Evolutionary conservation across 495 filamentous ascomycete species (phyloP).

Genomic region (Collariella sp.): DNA sequence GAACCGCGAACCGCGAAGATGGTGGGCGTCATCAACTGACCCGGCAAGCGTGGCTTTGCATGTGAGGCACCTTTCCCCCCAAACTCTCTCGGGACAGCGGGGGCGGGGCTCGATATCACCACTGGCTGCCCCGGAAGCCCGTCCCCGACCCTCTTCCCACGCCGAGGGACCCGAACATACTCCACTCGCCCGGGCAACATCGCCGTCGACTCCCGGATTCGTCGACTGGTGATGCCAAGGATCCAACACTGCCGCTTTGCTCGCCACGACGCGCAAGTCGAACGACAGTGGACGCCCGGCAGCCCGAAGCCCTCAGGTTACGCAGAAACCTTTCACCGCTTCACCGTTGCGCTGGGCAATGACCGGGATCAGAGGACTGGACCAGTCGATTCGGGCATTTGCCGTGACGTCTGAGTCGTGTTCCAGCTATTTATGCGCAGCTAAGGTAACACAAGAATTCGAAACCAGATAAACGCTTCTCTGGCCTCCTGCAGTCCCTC

Average conservation of each 20-base stretch:
- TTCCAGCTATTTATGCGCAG: background rate
- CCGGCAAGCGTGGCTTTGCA: no score
- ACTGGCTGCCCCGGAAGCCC: no score
- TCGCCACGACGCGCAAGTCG: conserved; percentile 1
- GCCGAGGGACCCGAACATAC: background rate
- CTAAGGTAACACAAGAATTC: background rate
- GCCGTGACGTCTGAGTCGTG: background rate
- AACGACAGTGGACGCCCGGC: background rate
- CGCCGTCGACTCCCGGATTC: background rate
- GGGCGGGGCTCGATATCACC: no score
- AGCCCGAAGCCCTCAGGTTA: background rate
- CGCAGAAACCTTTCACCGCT: background rate
- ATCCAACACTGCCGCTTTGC: background rate
- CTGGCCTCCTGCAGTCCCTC: background rate
- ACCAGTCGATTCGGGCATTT: background rate
- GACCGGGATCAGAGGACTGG: background rate
- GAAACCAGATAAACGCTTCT: no score
- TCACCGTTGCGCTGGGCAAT: background rate
- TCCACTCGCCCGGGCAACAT: background rate
- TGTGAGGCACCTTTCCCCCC: no score
- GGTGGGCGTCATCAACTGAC: no score
- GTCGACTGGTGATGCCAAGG: background rate
- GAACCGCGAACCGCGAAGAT: no score
- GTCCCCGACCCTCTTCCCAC: no score
- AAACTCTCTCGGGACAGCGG: no score